These are phyloP conservation scores for Puccinia polysora DNA, from an alignment of 1,284 basidiomycete species.

Conservation along the genomic window DNA sequence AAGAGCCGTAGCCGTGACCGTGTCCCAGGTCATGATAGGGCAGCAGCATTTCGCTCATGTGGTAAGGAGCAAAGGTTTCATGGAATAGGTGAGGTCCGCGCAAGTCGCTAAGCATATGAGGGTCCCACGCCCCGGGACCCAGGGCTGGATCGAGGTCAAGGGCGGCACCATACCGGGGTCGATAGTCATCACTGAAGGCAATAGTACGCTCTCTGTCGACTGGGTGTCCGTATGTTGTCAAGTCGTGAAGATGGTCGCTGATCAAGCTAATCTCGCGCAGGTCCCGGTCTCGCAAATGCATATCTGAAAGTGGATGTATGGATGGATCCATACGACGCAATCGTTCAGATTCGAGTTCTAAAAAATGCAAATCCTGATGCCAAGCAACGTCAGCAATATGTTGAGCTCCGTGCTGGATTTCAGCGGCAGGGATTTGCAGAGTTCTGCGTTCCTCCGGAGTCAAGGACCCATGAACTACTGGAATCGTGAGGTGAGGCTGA, in stretches of 20 bases:
- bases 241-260: not conserved
- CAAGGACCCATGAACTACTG: conserved; percentile 18
- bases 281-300: conserved; percentile 11
- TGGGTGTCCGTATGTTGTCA: not conserved
- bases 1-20: not conserved
- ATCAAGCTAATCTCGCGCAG: not conserved
- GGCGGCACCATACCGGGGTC: not conserved
- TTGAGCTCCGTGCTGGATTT: not conserved
- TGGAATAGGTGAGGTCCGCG: too few species aligned
- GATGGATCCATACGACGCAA: not conserved
- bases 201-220: conserved; percentile 10
- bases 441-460: not conserved
- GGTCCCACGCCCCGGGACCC: too few species aligned
- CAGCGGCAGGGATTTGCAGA: not conserved
- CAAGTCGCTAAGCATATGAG: too few species aligned
- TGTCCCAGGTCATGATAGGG: not conserved
- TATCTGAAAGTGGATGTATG: conserved; percentile 1
- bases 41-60: too few species aligned
- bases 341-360: conserved; percentile 1
- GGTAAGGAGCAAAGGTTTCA: too few species aligned
- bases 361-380: conserved; percentile 3
- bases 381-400: too few species aligned
- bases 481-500: not conserved
- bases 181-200: not conserved
- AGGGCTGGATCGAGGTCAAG: not conserved